Percentiles rank a stretch among this genome's conserved stretches.
These are phyloP conservation scores for Leccinum aurantiacum DNA, from an alignment of 768 basidiomycete genomes.

Conservation along the genomic window DNA sequence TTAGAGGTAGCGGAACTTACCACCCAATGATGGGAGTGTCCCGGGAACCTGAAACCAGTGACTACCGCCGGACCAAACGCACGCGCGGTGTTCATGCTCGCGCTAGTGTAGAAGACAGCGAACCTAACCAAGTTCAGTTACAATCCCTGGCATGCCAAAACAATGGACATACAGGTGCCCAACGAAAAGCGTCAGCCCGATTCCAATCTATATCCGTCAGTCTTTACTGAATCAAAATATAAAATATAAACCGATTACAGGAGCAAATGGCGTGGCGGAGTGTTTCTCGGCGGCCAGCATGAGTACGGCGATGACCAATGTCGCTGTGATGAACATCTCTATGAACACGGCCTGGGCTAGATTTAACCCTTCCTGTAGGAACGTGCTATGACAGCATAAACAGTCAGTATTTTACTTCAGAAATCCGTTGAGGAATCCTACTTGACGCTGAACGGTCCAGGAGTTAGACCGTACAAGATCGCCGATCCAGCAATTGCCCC, in stretches of 20 bases:
- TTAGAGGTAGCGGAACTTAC: slow-evolving; percentile 37
- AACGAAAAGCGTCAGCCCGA: slow-evolving; percentile 64
- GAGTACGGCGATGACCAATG: slow-evolving; percentile 60
- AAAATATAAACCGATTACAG: slow-evolving; percentile 38
- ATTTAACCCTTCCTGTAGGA: slow-evolving; percentile 47
- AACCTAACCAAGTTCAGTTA: slow-evolving; percentile 38
- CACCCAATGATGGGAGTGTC: slow-evolving; percentile 55
- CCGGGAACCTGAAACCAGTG: slow-evolving; percentile 47
- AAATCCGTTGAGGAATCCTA: slow-evolving; percentile 27
- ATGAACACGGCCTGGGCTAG: slow-evolving; percentile 63
- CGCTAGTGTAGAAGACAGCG: slow-evolving; percentile 62
- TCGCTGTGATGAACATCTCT: slow-evolving; percentile 67
- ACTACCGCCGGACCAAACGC: slow-evolving; percentile 70
- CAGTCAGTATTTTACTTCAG: slow-evolving; percentile 3
- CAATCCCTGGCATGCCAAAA: neutral
- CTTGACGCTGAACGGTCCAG: slow-evolving; percentile 56
- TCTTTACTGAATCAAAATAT: neutral
- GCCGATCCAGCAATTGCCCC: slow-evolving; percentile 63
- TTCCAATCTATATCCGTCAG: slow-evolving; percentile 46
- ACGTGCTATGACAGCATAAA: slow-evolving; percentile 40
- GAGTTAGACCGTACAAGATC: slow-evolving; percentile 53
- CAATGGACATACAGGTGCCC: slow-evolving; percentile 51
- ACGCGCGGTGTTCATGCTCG: slow-evolving; percentile 67
- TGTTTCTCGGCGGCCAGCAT: slow-evolving; percentile 77
- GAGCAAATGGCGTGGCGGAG: slow-evolving; percentile 62